A percentile compares a stretch with the other conserved stretches of the same genome.
Evolutionary conservation across 2,329 filamentous ascomycete species (phyloP).

Genomic region (Ascochyta viciae-villosae): DNA sequence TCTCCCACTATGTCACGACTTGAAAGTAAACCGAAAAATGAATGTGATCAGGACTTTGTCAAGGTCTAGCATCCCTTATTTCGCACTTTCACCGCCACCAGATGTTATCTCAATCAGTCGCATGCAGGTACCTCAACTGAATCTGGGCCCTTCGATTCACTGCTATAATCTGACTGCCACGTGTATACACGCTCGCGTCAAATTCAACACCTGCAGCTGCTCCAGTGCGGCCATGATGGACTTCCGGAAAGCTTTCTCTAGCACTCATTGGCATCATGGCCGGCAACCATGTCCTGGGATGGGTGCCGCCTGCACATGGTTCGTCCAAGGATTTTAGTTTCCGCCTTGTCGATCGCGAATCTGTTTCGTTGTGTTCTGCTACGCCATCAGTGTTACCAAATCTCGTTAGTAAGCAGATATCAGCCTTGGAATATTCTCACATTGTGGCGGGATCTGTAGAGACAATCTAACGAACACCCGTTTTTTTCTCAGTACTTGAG

Average conservation of each 20-base stretch:
- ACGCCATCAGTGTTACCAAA: neutral
- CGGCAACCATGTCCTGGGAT: constrained; percentile 15
- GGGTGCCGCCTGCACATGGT: constrained; percentile 20
- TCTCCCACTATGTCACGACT: neutral
- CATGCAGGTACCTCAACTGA: constrained; percentile 11
- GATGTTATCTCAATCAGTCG: neutral
- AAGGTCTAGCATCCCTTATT: constrained; percentile 1
- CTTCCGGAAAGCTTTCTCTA: constrained; percentile 4
- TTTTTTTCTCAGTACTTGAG: no score
- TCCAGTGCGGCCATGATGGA: constrained; percentile 25
- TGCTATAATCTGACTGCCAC: constrained; percentile 23
- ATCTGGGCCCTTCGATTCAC: neutral
- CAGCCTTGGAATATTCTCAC: neutral
- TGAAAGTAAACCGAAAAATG: neutral
- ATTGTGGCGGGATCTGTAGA: neutral
- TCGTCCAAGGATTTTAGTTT: constrained; percentile 18
- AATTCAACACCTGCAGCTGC: constrained; percentile 15
- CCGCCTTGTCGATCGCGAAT: constrained; percentile 16
- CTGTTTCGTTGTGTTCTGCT: constrained; percentile 4
- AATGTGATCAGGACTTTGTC: neutral
- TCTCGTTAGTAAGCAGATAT: neutral
- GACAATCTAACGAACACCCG: no score
- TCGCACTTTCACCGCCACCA: constrained; percentile 3
- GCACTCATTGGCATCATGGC: constrained; percentile 21
- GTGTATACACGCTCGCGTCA: constrained; percentile 16